Evolutionary conservation across 148 eudicot species (phyloP).

Genomic region (Polygonum aviculare): DNA sequence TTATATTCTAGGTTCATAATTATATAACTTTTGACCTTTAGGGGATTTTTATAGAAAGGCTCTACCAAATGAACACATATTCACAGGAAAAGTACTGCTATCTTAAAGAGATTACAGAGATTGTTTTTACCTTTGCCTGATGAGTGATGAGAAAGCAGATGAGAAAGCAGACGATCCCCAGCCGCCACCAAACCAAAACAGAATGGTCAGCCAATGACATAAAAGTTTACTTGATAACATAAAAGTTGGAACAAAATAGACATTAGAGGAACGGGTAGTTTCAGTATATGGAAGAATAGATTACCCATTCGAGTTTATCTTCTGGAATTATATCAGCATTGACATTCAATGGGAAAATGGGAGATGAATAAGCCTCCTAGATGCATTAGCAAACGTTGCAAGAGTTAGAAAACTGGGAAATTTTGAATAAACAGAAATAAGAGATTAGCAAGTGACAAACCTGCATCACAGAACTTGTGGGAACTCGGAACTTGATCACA

Average conservation of each 20-base stretch:
- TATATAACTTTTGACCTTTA: too few relatives aligned
- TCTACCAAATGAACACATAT: neutral
- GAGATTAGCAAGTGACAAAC: neutral
- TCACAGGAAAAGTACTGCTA: neutral
- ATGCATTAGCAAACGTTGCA: neutral
- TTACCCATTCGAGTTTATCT: constrained; percentile 9
- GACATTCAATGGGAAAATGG: constrained; percentile 10
- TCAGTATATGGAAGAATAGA: neutral
- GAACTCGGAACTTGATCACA: constrained; percentile 12
- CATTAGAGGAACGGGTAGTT: neutral
- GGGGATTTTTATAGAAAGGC: too few relatives aligned
- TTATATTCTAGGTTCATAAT: too few relatives aligned
- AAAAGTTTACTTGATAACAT: neutral
- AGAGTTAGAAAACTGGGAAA: neutral
- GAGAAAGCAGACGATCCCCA: neutral
- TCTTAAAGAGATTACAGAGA: neutral
- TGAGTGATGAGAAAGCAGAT: neutral
- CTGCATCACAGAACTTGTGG: constrained; percentile 8
- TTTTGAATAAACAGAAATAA: neutral
- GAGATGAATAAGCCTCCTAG: constrained; percentile 11
- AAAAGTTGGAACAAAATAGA: neutral
- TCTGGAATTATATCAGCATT: constrained; percentile 1
- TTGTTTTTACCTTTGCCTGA: constrained; percentile 6
- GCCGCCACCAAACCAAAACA: neutral
- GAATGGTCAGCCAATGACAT: constrained; percentile 7